Evolutionary conservation across 345 rosid species (phyloP).

Genomic region (Camelina laxa): DNA sequence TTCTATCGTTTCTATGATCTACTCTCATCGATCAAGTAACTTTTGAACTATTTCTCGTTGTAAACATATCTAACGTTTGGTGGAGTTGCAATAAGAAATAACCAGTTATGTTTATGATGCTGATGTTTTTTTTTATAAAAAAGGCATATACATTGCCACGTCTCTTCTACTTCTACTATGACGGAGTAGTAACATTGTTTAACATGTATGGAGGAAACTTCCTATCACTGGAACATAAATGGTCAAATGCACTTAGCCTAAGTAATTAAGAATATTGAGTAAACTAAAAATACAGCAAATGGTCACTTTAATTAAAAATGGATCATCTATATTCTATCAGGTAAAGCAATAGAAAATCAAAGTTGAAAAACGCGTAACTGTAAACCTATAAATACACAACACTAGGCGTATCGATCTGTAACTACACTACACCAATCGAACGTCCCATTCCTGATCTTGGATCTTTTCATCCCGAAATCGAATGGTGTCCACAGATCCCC

Average conservation of each 20-base stretch:
- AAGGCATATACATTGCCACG: background rate
- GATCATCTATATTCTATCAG: background rate
- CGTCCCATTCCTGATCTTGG: background rate
- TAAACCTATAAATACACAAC: slow-evolving; percentile 17
- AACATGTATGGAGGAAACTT: background rate
- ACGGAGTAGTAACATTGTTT: background rate
- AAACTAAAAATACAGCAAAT: background rate
- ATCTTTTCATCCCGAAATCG: background rate
- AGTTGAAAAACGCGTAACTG: slow-evolving; percentile 26
- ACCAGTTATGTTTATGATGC: slow-evolving; percentile 11
- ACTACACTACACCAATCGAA: background rate
- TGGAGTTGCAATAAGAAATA: slow-evolving; percentile 23
- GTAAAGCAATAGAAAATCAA: background rate
- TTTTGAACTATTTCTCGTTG: slow-evolving; percentile 18
- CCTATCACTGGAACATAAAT: background rate
- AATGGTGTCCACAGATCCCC: slow-evolving; percentile 46
- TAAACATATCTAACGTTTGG: slow-evolving; percentile 26
- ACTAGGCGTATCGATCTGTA: background rate
- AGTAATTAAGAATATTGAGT: slow-evolving; percentile 16
- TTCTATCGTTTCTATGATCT: background rate
- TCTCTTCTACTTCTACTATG: background rate
- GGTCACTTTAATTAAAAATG: background rate
- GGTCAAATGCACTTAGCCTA: slow-evolving; percentile 7
- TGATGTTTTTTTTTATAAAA: background rate
- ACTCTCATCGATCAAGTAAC: background rate